Evolutionary conservation across 2,329 filamentous ascomycete species (phyloP).

Genomic region (Gyromitra esculenta): DNA sequence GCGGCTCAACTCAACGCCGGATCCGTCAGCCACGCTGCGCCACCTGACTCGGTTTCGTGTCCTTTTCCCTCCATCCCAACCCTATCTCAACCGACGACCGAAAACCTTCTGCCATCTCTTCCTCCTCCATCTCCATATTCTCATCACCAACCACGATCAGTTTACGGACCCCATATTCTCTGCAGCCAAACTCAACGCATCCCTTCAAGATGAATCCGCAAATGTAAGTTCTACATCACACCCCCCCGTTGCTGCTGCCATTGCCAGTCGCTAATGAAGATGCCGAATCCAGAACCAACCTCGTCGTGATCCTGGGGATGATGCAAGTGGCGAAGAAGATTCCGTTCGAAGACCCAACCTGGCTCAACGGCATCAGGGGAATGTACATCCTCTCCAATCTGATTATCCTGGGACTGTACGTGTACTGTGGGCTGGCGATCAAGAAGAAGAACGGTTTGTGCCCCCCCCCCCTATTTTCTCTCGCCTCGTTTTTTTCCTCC

Average conservation of each 20-base stretch:
- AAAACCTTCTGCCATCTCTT: constrained; percentile 33
- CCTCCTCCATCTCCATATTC: constrained; percentile 22
- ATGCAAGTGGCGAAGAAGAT: constrained; percentile 98
- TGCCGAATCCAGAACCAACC: constrained; percentile 74
- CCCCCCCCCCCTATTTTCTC: constrained; percentile 9
- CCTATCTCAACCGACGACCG: not conserved
- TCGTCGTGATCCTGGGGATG: constrained; percentile 94
- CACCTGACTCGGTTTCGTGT: constrained; percentile 45
- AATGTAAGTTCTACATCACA: constrained; percentile 38
- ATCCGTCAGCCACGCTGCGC: constrained; percentile 22
- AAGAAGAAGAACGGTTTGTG: constrained; percentile 94
- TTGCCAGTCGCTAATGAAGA: not conserved
- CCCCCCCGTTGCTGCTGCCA: not conserved
- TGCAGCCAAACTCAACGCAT: not conserved
- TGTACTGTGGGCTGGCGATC: constrained; percentile 85
- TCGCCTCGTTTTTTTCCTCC: constrained; percentile 5
- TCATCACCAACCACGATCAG: constrained; percentile 12
- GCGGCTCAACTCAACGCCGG: constrained; percentile 14
- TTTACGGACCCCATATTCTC: not conserved
- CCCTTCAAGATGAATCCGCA: constrained; percentile 51
- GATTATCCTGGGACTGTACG: constrained; percentile 83
- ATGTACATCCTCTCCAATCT: constrained; percentile 77
- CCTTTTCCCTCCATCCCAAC: constrained; percentile 22
- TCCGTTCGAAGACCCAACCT: constrained; percentile 87
- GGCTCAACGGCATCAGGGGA: constrained; percentile 71